Evolutionary conservation across 345 rosid genomes (phyloP).

Genomic region (Ceriops tagal): DNA sequence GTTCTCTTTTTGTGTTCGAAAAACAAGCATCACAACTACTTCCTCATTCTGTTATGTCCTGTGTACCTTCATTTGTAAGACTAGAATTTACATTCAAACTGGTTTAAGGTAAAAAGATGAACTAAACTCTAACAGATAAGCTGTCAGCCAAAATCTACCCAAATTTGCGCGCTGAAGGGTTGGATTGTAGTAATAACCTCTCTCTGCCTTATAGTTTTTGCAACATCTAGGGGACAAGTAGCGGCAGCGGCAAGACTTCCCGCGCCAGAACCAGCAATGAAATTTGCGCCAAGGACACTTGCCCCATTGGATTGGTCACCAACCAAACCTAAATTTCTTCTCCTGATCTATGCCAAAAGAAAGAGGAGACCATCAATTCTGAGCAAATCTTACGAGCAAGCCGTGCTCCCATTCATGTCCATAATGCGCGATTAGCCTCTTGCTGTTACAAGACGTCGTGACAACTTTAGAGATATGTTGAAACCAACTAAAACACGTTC

Average conservation of each 20-base stretch:
- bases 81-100: no score
- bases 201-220: constrained; percentile 64
- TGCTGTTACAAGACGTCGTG: constrained; percentile 10
- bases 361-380: constrained; percentile 21
- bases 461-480: not conserved
- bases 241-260: constrained; percentile 86
- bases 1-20: not conserved
- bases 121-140: not conserved
- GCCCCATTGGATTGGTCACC: constrained; percentile 64
- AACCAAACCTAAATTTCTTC: constrained; percentile 51
- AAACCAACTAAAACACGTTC: not conserved
- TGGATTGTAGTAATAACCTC: no score
- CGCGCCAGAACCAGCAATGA: constrained; percentile 84
- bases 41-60: not conserved
- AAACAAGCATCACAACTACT: not conserved
- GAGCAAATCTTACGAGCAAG: not conserved
- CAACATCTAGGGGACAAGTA: constrained; percentile 94
- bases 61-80: not conserved
- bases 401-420: no score
- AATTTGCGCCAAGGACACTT: constrained; percentile 68
- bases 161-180: not conserved
- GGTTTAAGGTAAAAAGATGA: not conserved
- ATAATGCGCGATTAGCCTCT: no score
- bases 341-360: constrained; percentile 51
- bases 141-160: not conserved